phyloP scores from a whole-genome alignment of 2,329 filamentous ascomycete genomes.

The Aspergillus sp. region DNA sequence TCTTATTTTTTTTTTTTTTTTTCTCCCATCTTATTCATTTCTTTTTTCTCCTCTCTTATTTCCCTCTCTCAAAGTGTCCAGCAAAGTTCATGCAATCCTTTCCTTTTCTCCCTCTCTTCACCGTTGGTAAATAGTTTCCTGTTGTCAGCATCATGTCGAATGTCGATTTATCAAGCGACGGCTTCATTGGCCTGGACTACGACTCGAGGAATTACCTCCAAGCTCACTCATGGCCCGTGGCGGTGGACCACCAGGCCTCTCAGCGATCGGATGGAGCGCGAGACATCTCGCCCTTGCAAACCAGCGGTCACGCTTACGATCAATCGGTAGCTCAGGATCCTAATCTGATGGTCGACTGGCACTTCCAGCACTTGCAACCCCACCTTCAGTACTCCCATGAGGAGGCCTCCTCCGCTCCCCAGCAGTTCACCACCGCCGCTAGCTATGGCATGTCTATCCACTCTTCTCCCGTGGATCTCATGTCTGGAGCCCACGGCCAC shows the following conservation, averaged over 20 bases:
- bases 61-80: not conserved
- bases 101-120: slow-evolving; percentile 21
- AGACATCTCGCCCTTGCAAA: slow-evolving; percentile 47
- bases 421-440: slow-evolving; percentile 58
- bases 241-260: slow-evolving; percentile 44
- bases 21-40: not conserved
- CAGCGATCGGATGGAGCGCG: slow-evolving; percentile 40
- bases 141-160: slow-evolving; percentile 41
- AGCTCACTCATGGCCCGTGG: slow-evolving; percentile 46
- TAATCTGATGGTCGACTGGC: slow-evolving; percentile 49
- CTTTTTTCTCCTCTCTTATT: slow-evolving; percentile 14
- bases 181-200: slow-evolving; percentile 50
- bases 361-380: slow-evolving; percentile 45
- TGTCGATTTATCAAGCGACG: slow-evolving; percentile 47
- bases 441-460: slow-evolving; percentile 56
- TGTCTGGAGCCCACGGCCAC: slow-evolving; percentile 61
- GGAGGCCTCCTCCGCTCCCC: slow-evolving; percentile 57
- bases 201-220: slow-evolving; percentile 50
- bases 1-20: not conserved
- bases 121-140: slow-evolving; percentile 20
- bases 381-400: slow-evolving; percentile 48
- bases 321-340: slow-evolving; percentile 47
- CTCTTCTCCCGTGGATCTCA: slow-evolving; percentile 54
- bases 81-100: slow-evolving; percentile 9
- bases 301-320: slow-evolving; percentile 46